These are phyloP conservation scores for Astraeus odoratus DNA, from an alignment of 768 basidiomycete species.

Conservation along the genomic window DNA sequence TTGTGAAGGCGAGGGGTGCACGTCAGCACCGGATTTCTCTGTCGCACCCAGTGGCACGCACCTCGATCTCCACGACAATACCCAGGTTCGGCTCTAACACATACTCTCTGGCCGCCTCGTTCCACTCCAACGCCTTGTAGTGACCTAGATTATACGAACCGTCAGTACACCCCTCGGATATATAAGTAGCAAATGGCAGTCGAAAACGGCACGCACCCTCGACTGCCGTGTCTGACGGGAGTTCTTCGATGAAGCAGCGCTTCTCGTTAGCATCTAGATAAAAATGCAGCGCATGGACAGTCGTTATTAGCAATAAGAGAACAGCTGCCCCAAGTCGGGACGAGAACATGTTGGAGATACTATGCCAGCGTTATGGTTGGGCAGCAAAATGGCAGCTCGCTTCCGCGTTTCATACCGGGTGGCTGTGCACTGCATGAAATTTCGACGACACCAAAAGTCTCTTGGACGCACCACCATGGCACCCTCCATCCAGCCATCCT, in stretches of 20 bases:
- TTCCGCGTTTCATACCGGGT: too few relatives aligned
- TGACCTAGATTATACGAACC: constrained; percentile 62
- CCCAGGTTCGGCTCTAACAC: constrained; percentile 69
- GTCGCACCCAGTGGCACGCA: constrained; percentile 34
- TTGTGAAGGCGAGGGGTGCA: background rate
- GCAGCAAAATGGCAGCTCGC: too few relatives aligned
- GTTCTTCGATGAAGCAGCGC: constrained; percentile 93
- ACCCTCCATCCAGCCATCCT: constrained; percentile 53
- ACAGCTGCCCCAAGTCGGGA: constrained; percentile 11
- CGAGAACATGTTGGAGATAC: constrained; percentile 23
- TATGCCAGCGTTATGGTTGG: too few relatives aligned
- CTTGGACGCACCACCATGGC: constrained; percentile 36
- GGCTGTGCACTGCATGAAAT: too few relatives aligned
- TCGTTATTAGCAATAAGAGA: constrained; percentile 33
- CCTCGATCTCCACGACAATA: constrained; percentile 86
- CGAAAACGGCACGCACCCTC: constrained; percentile 53
- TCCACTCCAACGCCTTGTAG: constrained; percentile 91
- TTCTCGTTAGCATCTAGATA: constrained; percentile 93
- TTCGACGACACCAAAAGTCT: background rate
- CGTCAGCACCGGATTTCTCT: background rate
- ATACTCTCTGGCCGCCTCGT: constrained; percentile 64
- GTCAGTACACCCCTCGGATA: background rate
- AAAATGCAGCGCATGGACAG: constrained; percentile 82
- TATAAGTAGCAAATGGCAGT: background rate
- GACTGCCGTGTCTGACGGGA: constrained; percentile 91